A percentile compares a stretch with the other conserved stretches of the same genome.
These are phyloP conservation scores for Globisporangium mamillatum DNA, from an alignment of 352 stramenopile genomes.

Conservation along the genomic window DNA sequence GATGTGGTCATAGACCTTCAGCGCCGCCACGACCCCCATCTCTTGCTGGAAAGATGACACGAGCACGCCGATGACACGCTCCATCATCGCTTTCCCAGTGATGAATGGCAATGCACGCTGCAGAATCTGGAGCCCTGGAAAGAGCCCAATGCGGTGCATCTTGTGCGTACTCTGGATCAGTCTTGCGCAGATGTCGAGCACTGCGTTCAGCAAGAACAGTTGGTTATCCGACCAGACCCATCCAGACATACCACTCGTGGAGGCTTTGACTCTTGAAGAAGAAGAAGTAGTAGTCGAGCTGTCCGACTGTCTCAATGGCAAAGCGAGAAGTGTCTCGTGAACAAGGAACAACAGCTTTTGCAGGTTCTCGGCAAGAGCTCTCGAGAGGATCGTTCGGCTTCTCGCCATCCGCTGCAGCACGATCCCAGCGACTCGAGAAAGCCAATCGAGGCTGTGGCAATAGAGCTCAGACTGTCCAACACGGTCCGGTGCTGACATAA, in stretches of 20 bases:
- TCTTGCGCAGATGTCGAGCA: constrained; percentile 70
- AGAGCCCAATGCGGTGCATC: constrained; percentile 61
- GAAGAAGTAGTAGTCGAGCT: background rate
- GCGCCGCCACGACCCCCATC: constrained; percentile 51
- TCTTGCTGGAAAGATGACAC: constrained; percentile 78
- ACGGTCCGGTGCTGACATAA: constrained; percentile 14
- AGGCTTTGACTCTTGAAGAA: background rate
- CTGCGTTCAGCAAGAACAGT: constrained; percentile 63
- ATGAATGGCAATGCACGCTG: constrained; percentile 54
- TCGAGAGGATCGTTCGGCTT: constrained; percentile 71
- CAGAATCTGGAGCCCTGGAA: constrained; percentile 67
- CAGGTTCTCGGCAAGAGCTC: constrained; percentile 72
- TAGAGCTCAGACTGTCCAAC: constrained; percentile 38
- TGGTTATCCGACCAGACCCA: constrained; percentile 58
- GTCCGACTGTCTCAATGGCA: constrained; percentile 23
- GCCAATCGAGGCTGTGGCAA: constrained; percentile 57
- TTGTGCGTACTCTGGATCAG: constrained; percentile 80
- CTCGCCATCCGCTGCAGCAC: constrained; percentile 77
- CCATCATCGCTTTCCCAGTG: constrained; percentile 35
- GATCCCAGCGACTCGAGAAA: constrained; percentile 56
- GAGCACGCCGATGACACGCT: constrained; percentile 54
- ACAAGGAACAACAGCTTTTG: constrained; percentile 69
- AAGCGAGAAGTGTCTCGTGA: constrained; percentile 55
- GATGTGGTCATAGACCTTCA: constrained; percentile 68
- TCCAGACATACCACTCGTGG: constrained; percentile 17